Conservation (phyloP, 305 asterid species). For the Rubia peregrina region DNA sequence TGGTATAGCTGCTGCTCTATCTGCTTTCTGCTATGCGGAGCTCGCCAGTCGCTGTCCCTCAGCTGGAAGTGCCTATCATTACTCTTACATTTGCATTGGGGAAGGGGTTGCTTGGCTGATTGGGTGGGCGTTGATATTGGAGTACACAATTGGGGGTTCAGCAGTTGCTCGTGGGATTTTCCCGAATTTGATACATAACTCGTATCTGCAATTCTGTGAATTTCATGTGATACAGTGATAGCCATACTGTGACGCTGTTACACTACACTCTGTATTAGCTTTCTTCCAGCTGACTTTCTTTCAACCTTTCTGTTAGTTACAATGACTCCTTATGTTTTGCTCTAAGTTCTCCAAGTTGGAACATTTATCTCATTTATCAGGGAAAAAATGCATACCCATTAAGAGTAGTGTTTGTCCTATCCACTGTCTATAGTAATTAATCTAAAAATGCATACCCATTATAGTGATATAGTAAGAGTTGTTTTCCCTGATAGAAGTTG, state of each 20-base stretch:
- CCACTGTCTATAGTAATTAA: too few relatives aligned
- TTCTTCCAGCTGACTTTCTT: neutral
- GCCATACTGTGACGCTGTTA: neutral
- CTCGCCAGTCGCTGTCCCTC: slow-evolving; percentile 93
- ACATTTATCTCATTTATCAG: too few relatives aligned
- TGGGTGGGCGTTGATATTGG: slow-evolving; percentile 91
- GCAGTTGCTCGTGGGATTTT: slow-evolving; percentile 98
- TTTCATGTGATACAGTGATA: neutral
- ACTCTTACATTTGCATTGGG: slow-evolving; percentile 93
- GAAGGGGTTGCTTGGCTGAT: slow-evolving; percentile 96
- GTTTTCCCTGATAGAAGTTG: neutral
- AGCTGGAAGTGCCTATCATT: slow-evolving; percentile 99
- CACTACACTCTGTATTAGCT: neutral
- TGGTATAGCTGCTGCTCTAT: slow-evolving; percentile 96
- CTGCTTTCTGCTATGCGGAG: slow-evolving; percentile 97
- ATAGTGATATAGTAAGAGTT: neutral
- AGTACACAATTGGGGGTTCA: slow-evolving; percentile 91
- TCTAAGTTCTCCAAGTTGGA: neutral
- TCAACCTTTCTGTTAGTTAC: neutral
- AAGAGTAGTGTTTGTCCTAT: too few relatives aligned
- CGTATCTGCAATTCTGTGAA: neutral
- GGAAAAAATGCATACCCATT: too few relatives aligned
- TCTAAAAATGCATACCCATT: neutral
- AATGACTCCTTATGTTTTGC: neutral
- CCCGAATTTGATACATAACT: slow-evolving; percentile 68